Conservation (phyloP, 805 yeast species). For the Candida lessepsii region DNA sequence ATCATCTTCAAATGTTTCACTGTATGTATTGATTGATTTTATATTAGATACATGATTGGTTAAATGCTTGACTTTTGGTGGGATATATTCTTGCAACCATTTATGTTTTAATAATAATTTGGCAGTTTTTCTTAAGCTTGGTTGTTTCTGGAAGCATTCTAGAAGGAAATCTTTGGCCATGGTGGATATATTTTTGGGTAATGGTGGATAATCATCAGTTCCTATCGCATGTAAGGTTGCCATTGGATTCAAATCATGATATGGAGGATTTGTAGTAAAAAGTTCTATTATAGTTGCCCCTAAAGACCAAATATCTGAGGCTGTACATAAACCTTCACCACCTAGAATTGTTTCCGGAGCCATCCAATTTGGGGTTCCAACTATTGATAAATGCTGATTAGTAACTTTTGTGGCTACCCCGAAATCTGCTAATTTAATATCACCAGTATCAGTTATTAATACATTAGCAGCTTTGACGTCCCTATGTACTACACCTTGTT, state of each 20-base stretch:
- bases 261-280: slow-evolving; percentile 84
- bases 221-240: slow-evolving; percentile 84
- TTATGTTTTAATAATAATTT: slow-evolving; percentile 52
- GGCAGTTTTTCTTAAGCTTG: slow-evolving; percentile 57
- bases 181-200: slow-evolving; percentile 53
- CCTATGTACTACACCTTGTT: slow-evolving; percentile 75
- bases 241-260: slow-evolving; percentile 70
- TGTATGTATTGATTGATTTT: slow-evolving; percentile 25
- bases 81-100: slow-evolving; percentile 47
- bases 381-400: slow-evolving; percentile 43
- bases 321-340: slow-evolving; percentile 76
- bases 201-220: slow-evolving; percentile 65
- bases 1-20: slow-evolving; percentile 32
- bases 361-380: slow-evolving; percentile 98
- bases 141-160: slow-evolving; percentile 72
- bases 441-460: slow-evolving; percentile 60
- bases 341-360: slow-evolving; percentile 92
- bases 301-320: slow-evolving; percentile 89
- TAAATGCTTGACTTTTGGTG: slow-evolving; percentile 2
- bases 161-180: slow-evolving; percentile 54
- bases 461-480: slow-evolving; percentile 95
- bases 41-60: slow-evolving; percentile 5
- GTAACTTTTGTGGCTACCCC: slow-evolving; percentile 80
- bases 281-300: slow-evolving; percentile 95
- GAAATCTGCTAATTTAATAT: slow-evolving; percentile 87